Conservation (phyloP, 2,329 filamentous ascomycete genomes). For the Leptodontidium sp. region DNA sequence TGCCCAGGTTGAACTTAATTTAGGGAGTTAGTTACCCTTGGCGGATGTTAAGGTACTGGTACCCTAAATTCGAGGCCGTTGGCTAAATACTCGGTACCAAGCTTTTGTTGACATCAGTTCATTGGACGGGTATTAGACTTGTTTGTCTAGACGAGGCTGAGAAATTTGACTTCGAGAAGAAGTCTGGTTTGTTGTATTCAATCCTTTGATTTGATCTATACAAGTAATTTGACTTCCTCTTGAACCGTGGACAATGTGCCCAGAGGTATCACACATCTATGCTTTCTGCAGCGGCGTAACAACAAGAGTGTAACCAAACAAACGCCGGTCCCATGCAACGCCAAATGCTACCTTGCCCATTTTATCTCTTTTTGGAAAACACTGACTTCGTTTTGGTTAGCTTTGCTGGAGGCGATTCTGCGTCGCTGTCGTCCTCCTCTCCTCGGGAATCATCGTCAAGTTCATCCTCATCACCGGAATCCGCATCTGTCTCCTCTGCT, state of each 20-base stretch:
- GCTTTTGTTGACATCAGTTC: neutral
- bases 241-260: neutral
- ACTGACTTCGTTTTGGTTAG: constrained; percentile 39
- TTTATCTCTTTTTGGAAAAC: constrained; percentile 42
- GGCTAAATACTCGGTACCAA: too few relatives aligned
- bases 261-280: constrained; percentile 5
- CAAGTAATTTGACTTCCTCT: neutral
- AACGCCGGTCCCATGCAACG: constrained; percentile 46
- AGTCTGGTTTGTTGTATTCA: neutral
- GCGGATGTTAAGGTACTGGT: too few relatives aligned
- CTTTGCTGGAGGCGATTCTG: constrained; percentile 45
- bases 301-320: constrained; percentile 20
- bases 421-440: constrained; percentile 54
- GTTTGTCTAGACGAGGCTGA: neutral
- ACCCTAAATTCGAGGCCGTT: too few relatives aligned
- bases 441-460: constrained; percentile 54
- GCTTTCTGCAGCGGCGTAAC: neutral
- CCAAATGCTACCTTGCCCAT: constrained; percentile 33
- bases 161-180: neutral
- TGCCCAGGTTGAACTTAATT: too few relatives aligned
- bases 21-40: too few relatives aligned
- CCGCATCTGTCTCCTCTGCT: constrained; percentile 54
- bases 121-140: neutral
- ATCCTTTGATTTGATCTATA: neutral
- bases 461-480: constrained; percentile 52